Evolutionary conservation across 768 basidiomycete genomes (phyloP), one percentile per base, ranked within the genome.

Genomic region (Myochromella boudieri): DNA sequence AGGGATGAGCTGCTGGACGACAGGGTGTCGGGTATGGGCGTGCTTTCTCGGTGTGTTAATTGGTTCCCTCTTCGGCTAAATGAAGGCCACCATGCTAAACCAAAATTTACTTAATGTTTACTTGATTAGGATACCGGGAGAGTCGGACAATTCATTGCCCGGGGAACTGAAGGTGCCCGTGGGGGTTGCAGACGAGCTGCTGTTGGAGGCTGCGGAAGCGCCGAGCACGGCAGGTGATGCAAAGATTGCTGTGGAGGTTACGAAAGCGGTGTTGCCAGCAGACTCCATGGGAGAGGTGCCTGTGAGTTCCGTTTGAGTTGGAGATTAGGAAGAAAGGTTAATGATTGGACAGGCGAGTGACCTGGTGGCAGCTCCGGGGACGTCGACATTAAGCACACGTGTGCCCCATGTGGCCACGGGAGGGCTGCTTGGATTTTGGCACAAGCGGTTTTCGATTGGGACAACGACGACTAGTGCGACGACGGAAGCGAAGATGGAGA

Each of bases 1-100:
- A 72, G 87, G 39, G 87, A 90, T 43, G 88, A 90, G 63, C 65
- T 92, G 56, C 75, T 87, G 58, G 85, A 91, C 56, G 82, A 86
- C 57, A 73, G 81, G 57, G 74, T 82, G 45, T 69, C 72, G 43
- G 82, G 78, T 68, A 81, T 86, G 81, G 65, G 77, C 24, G 68
- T 87, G 18, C 75, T 91, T 44, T 80, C 82, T 34, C 76, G 87
- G 89, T 89, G 56, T 52, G 77, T 70, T 38, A 31, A 32, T 25
- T 24, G n/a, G n/a, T n/a, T n/a, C n/a, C n/a, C 43, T 28, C 49
- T 49, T 48, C 39, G 34, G 33, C 47, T 48, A 37, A 40, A 51
- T 48, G 14, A 34, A n/a, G 33, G 7, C 33, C 18, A n/a, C n/a
- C 8, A 8, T 44, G 10, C 2, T 39, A 34, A 21, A 15, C 14